A percentile compares a stretch with the other conserved stretches of the same genome.
Evolutionary conservation across 2,329 filamentous ascomycete genomes (phyloP).

Genomic region (Diplodia scrobiculata): DNA sequence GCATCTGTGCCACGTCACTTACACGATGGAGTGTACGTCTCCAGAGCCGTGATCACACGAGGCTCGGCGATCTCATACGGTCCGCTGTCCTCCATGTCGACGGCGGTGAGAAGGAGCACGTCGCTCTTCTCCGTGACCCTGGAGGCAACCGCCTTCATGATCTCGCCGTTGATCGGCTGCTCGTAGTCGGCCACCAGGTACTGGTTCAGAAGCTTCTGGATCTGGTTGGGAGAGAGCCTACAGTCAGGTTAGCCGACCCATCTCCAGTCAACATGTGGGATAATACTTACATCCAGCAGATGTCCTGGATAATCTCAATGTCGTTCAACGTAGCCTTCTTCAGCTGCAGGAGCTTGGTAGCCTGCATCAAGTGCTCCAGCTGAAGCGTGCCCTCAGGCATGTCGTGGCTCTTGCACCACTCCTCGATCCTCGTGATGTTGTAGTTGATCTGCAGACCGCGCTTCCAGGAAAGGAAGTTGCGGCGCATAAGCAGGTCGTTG

Average conservation of each 20-base stretch:
- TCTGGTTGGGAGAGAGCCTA: slow-evolving; percentile 87
- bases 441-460: slow-evolving; percentile 99
- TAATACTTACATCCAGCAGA: slow-evolving; percentile 83
- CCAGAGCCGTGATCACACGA: slow-evolving; percentile 88
- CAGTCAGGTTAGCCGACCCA: neutral
- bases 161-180: slow-evolving; percentile 98
- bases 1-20: slow-evolving; percentile 49
- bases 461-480: slow-evolving; percentile 99
- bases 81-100: slow-evolving; percentile 98
- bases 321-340: slow-evolving; percentile 99
- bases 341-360: slow-evolving; percentile 93
- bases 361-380: slow-evolving; percentile 99
- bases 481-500: slow-evolving; percentile 95
- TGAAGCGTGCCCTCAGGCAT: slow-evolving; percentile 98
- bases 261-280: slow-evolving; percentile 49
- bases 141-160: slow-evolving; percentile 99
- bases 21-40: slow-evolving; percentile 98
- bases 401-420: slow-evolving; percentile 99
- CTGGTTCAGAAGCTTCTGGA: slow-evolving; percentile 97
- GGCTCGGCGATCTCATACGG: slow-evolving; percentile 98
- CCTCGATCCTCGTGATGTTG: slow-evolving; percentile 98
- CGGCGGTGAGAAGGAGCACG: slow-evolving; percentile 85
- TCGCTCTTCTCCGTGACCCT: slow-evolving; percentile 98
- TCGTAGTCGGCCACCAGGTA: slow-evolving; percentile 99
- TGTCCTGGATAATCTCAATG: slow-evolving; percentile 99